phyloP scores from a whole-genome alignment of 163 green algal species.

The Scenedesmus sp. region DNA sequence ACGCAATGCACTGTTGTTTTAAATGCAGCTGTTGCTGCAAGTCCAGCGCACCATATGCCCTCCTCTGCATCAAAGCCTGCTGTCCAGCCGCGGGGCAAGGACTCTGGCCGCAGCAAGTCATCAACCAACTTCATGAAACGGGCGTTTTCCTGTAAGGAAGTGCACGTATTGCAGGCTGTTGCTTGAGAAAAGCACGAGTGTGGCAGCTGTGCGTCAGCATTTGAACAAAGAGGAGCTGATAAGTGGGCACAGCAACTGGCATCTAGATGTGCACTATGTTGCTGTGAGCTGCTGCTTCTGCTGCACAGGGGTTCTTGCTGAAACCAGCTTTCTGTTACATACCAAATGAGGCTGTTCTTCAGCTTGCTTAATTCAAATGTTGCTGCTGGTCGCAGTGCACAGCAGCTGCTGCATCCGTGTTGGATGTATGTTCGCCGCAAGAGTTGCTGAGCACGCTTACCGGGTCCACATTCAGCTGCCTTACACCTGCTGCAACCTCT shows the following conservation, averaged over 20 bases:
- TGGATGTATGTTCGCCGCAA: background rate
- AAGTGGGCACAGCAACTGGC: no score
- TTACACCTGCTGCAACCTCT: conserved; percentile 22
- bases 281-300: background rate
- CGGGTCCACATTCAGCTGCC: conserved; percentile 43
- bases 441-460: background rate
- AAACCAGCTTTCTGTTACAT: no score
- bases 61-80: conserved; percentile 1
- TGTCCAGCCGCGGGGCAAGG: conserved; percentile 39
- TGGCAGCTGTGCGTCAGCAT: background rate
- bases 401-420: background rate
- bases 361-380: background rate
- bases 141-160: conserved; percentile 18
- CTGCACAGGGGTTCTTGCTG: no score
- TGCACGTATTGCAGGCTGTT: background rate
- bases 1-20: background rate
- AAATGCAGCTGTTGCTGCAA: background rate
- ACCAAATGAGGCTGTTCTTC: no score
- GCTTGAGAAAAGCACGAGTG: background rate
- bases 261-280: background rate
- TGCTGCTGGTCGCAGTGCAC: background rate
- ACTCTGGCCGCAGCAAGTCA: conserved; percentile 49
- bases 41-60: conserved; percentile 14
- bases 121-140: conserved; percentile 46
- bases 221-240: no score